A percentile compares a stretch with the other conserved stretches of the same genome.
These are phyloP conservation scores for Leptomonas pyrrhocoris DNA, from an alignment of 208 protist genomes.

Conservation along the genomic window DNA sequence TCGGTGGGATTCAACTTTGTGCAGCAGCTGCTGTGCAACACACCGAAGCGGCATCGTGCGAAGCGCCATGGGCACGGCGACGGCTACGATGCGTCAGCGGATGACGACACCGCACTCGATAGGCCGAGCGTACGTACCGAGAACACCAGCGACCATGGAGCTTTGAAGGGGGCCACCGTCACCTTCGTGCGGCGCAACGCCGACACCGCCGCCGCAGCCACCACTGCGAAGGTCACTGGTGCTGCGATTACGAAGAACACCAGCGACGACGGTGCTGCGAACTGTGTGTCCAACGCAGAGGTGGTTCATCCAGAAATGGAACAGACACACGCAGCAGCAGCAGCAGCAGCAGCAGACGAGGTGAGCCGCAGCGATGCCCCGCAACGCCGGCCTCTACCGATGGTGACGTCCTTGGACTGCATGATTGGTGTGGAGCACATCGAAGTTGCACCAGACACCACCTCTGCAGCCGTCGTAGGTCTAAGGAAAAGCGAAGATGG, in stretches of 20 bases:
- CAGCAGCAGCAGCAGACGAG: neutral
- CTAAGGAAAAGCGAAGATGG: neutral
- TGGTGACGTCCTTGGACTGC: slow-evolving; percentile 23
- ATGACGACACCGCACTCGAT: too few species aligned
- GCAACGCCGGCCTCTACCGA: neutral
- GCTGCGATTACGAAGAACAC: neutral
- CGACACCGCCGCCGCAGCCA: too few species aligned
- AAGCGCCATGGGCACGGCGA: neutral
- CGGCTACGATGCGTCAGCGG: neutral
- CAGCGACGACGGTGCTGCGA: too few species aligned
- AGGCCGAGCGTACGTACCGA: too few species aligned
- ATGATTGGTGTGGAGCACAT: slow-evolving; percentile 14
- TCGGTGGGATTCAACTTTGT: slow-evolving; percentile 22
- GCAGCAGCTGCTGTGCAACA: slow-evolving; percentile 17
- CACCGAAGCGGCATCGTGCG: neutral
- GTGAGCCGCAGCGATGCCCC: neutral
- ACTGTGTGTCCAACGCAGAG: too few species aligned
- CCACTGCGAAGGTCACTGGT: too few species aligned
- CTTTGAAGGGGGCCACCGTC: neutral
- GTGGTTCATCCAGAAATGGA: too few species aligned
- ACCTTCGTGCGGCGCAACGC: slow-evolving; percentile 6
- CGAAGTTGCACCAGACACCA: neutral
- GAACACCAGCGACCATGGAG: neutral
- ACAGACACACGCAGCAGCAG: neutral
- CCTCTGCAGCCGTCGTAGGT: neutral